Evolutionary conservation across 371 early-diverging fungal species (phyloP), one percentile per base, ranked within the genome.

Genomic region (Mortierella sp.): DNA sequence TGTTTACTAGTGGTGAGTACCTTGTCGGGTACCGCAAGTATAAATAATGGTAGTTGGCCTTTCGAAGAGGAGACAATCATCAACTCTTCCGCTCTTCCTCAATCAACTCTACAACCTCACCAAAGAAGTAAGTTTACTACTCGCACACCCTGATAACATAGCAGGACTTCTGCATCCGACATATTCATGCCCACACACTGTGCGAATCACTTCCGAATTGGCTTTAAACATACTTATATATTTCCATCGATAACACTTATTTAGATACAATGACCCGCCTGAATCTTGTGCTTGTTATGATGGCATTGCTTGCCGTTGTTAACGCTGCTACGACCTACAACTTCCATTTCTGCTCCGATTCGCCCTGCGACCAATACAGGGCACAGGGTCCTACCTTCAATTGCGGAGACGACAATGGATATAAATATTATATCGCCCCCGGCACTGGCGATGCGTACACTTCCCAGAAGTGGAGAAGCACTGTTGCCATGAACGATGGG

Each of bases 391-490:
- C 74, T 57, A 73, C 74, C 74, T 73, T 42, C 74, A 13, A 58
- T 13, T 73, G 74, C 58, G 74, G 74, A 1, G 7, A 44, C 45
- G 42, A 73, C 57, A 73, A 73, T 16, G 74, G 74, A 58, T 73
- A 73, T 14, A 73, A 73, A 14, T 73, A 73, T 58, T 73, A 73
- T 57, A 73, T 73, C 57, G 14, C 14, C 74, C 74, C 74, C 74
- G 74, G 74, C 45, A 73, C 74, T 44, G 74, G 74, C 38, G 74
- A 73, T 73, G 74, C 74, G 44, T 73, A 73, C 58, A 73, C 74
- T 42, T 73, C 74, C 74, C 74, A 73, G 58, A 73, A 73, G 74
- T 73, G 74, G 74, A 57, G 57, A 57, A 73, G 74, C 74, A 73
- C 74, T 26, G 74, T 73, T 45, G 55, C 74, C 74, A 73, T 73